These are phyloP conservation scores for Ascochyta lentis DNA, from an alignment of 2,329 filamentous ascomycete species.

Conservation along the genomic window DNA sequence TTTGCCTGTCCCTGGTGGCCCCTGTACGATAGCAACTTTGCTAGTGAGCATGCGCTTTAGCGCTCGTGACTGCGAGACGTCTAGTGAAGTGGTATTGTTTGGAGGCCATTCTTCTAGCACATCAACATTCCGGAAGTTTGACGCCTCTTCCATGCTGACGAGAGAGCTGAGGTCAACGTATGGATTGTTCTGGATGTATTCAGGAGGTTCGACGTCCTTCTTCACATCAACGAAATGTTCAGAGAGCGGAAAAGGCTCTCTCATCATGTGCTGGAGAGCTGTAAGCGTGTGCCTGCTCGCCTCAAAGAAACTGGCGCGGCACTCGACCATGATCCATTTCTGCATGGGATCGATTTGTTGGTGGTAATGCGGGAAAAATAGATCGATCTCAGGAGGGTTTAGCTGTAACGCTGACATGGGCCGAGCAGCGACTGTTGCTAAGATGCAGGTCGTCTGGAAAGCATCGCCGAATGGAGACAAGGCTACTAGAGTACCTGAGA, in stretches of 20 bases:
- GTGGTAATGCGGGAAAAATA: conserved; percentile 72
- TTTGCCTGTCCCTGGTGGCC: conserved; percentile 81
- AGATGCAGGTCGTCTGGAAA: conserved; percentile 69
- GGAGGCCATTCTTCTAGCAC: conserved; percentile 63
- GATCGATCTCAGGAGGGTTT: conserved; percentile 74
- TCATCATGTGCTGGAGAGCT: conserved; percentile 70
- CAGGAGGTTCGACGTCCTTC: conserved; percentile 56
- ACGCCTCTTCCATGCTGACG: conserved; percentile 47
- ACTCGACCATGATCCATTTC: conserved; percentile 81
- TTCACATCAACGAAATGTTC: conserved; percentile 65
- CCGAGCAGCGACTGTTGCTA: conserved; percentile 76
- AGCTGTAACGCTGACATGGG: conserved; percentile 68
- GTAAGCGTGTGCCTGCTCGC: conserved; percentile 74
- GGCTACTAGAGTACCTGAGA: conserved; percentile 62
- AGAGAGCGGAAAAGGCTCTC: conserved; percentile 67
- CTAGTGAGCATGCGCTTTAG: conserved; percentile 74
- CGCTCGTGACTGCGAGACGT: conserved; percentile 73
- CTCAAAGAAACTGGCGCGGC: conserved; percentile 77
- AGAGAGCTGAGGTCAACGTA: conserved; percentile 58
- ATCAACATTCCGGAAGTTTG: conserved; percentile 57
- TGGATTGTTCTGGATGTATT: conserved; percentile 60
- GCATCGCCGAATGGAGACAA: conserved; percentile 63
- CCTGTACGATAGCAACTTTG: conserved; percentile 78
- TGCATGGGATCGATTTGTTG: conserved; percentile 71
- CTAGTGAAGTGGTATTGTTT: conserved; percentile 60